Evolutionary conservation across 2,329 filamentous ascomycete genomes (phyloP), one percentile per base, ranked within the genome.

Genomic region (Purpureocillium lavendulum): DNA sequence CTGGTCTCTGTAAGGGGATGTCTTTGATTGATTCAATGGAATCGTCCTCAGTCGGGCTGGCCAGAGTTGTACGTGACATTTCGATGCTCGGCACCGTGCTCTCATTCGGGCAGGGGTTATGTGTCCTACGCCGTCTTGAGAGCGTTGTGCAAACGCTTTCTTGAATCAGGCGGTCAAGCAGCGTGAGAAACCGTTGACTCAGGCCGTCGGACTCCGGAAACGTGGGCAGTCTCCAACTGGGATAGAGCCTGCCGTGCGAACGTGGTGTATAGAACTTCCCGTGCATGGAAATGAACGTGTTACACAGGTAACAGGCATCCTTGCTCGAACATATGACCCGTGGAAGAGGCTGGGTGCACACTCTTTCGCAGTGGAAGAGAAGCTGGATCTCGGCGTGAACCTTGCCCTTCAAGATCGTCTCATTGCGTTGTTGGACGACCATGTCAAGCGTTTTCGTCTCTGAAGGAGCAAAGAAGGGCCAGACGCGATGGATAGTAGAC

Each of bases 361-460:
- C 38, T 14, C 30, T 28, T 4, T 47, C 40, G 2, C 49, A 30
- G 17, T 52, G 39, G 40, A 46, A 48, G 2, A 47, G 30, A 12
- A 52, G 46, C 33, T 52, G 49, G 3, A 52, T 45, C 35, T 52
- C 50, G 8, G 49, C 48, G 24, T 52, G 48, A 4, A 52, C 36
- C 26, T 38, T 51, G 3, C 40, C 31, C 16, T 33, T 11, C 6
- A 11, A 18, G 7, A 33, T 10, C 4, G 14, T 16, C 8, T 16
- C 11, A 11, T 16, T 5, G 10, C 11, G 4, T 16, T 16, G 31
- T 16, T 18, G 4, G 10, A 16, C 14, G 7, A 33, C 4, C 31
- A 7, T n/a, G 8, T 33, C 14, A 14, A 26, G 6, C 5, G 21
- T 10, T 6, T 26, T 10, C 21, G 5, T 26, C 10, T 26, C 21